Base-by-base conservation (phyloP, 805 yeast genomes). In the Kodamaea kaohsiungensis region DNA sequence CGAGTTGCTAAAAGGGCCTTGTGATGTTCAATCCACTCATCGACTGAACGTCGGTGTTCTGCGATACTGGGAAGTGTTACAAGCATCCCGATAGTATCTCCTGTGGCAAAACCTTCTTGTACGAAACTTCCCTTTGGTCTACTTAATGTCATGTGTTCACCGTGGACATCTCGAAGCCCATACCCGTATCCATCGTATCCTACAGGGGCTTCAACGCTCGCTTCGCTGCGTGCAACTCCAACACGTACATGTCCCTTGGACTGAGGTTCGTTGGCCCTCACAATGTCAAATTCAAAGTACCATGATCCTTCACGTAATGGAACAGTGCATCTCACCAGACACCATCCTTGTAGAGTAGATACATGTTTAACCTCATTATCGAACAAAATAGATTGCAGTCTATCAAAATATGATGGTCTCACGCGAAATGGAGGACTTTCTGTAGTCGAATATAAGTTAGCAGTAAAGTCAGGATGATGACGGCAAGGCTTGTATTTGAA, bases 151-250 rank as follows among this genome's bases (percentile, higher is more conserved):
- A 95, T 78, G 27, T 82, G 82, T 59, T 89, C 88, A 1, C 96
- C 92, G 6, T 80, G 77, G 38, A 80, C 79, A 70, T 93, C 98
- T 55, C 98, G 78, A 2, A 95, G 64, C 1, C 97, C 98, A 68
- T 95, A 93, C 0, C 97, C 93, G 71, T 91, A 95, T 0, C 91
- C 93, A 69, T 95, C 98, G 63, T 83, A 90, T 2, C 99, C 99
- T 5, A 92, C 95, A 0, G 99, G 98, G 0, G 96, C 96, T 61
- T 93, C 98, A 45, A 92, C 70, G 49, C 91, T 83, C 1, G 97
- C 95, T 64, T 93, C 98, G 57, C 91, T 79, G 51, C 98, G 75
- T 0, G 87, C 87, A 38, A 93, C 65, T 0, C 99, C 99, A 27
- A 92, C 65, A 27, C 99, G 72, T 1, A 95, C 91, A 67, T 92